Base-by-base conservation (phyloP, 108 stramenopile genomes). In the Schizochytrium sp. region DNA sequence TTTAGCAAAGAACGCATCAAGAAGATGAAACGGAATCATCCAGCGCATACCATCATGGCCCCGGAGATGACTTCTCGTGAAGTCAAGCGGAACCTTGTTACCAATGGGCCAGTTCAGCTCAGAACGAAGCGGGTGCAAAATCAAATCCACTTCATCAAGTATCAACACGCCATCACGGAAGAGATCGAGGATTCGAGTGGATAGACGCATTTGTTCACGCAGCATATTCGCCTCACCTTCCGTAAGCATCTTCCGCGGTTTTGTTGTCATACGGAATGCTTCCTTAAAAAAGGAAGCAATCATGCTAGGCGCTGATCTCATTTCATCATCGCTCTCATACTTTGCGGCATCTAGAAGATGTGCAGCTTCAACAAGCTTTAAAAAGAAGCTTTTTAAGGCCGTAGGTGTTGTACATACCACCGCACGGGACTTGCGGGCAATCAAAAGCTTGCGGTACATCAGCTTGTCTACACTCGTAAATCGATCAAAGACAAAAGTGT, bases 61-160 rank as follows among this genome's bases (percentile, higher is more conserved):
- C 53, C 55, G 19, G 1, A 83, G 10, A 40, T 83, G 76, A 53
- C 76, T 83, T 10, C 76, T 96, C 3, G 98, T 97, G 89, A 97
- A 98, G 94, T 99, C 99, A 61, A 99, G 98, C 2, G 98, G 98
- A 44, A 95, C 93, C 90, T 99, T 99, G 41, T 94, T 87, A 4
- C 99, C 99, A 46, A 98, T 96, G 8, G 98, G 99, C 98, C 98
- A 99, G 93, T 99, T 99, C 73, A 99, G 94, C 92, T 99, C 99
- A 89, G 96, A 97, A 92, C 98, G 98, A 58, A 99, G 94, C 10
- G 99, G 99, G 88, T 99, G 98, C 76, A 99, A 91, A 53, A 99
- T 90, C 15, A 98, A 91, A 90, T 99, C 99, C 45, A 99, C 99
- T 91, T 99, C 99, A 89, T 99, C 99, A 19, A 99, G 94, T 7